Conservation (phyloP, 768 basidiomycete genomes). For the Macrolepiota albuminosa region DNA sequence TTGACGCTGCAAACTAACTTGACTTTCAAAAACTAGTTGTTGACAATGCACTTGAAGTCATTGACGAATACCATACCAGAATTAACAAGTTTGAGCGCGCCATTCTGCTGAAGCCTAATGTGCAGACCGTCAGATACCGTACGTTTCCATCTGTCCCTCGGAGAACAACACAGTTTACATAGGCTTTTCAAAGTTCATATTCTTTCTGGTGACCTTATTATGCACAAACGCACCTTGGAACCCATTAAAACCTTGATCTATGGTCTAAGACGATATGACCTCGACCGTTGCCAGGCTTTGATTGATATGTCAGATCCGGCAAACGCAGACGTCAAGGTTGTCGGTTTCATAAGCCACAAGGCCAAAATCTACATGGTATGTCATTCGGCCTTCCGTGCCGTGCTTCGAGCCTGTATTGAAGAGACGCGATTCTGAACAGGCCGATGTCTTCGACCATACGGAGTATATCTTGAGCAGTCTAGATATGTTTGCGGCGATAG, state of each 20-base stretch:
- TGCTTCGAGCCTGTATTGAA: not conserved
- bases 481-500: slow-evolving; percentile 69
- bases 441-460: slow-evolving; percentile 74
- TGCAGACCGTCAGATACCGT: slow-evolving; percentile 58
- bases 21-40: slow-evolving; percentile 41
- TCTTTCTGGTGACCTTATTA: slow-evolving; percentile 66
- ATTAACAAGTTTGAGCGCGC: slow-evolving; percentile 57
- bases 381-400: not conserved
- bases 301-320: slow-evolving; percentile 37
- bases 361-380: slow-evolving; percentile 62
- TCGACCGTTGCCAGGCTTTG: slow-evolving; percentile 60
- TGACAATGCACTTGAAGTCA: slow-evolving; percentile 61
- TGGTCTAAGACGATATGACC: slow-evolving; percentile 64
- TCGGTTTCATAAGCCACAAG: slow-evolving; percentile 66
- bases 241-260: slow-evolving; percentile 69
- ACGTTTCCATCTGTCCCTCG: slow-evolving; percentile 18
- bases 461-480: slow-evolving; percentile 65
- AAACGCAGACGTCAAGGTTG: slow-evolving; percentile 33
- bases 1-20: not conserved
- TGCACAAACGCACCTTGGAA: slow-evolving; percentile 70
- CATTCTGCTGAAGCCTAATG: slow-evolving; percentile 55
- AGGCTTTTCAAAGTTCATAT: slow-evolving; percentile 55
- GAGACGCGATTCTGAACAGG: slow-evolving; percentile 29
- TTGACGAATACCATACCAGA: slow-evolving; percentile 63
- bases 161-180: not conserved